These are phyloP conservation scores for Sclerotinia trifoliorum DNA, from an alignment of 2,329 filamentous ascomycete species.

Conservation along the genomic window DNA sequence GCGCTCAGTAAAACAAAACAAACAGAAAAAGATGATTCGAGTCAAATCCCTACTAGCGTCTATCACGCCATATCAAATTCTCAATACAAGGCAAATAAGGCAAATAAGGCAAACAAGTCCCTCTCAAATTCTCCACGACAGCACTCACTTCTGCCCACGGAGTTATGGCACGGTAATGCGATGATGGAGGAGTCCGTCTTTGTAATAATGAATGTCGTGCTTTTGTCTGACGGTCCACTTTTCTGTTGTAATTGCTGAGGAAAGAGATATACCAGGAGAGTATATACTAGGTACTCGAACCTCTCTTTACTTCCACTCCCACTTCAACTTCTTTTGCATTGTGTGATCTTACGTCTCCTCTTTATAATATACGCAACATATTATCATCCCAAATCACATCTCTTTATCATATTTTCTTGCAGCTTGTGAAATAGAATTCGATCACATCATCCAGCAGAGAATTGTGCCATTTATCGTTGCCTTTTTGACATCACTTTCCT, in stretches of 20 bases:
- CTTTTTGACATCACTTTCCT: neutral
- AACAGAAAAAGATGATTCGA: neutral
- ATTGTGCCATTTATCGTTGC: slow-evolving; percentile 16
- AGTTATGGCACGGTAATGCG: neutral
- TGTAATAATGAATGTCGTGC: slow-evolving; percentile 22
- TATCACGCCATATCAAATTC: slow-evolving; percentile 22
- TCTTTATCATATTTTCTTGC: neutral
- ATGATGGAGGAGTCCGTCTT: slow-evolving; percentile 7
- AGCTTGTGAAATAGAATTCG: neutral
- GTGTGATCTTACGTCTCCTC: neutral
- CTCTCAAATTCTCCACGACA: neutral
- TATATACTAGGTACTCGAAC: slow-evolving; percentile 17
- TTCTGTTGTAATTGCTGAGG: slow-evolving; percentile 1
- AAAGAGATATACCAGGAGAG: neutral
- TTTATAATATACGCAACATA: slow-evolving; percentile 9
- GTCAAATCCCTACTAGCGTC: slow-evolving; percentile 20
- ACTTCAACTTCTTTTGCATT: neutral
- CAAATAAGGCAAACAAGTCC: neutral
- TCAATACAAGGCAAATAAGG: slow-evolving; percentile 3
- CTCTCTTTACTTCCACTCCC: neutral
- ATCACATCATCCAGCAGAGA: slow-evolving; percentile 19
- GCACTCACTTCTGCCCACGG: neutral
- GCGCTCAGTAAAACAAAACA: neutral
- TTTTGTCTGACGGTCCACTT: slow-evolving; percentile 12
- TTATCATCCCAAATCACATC: neutral